Evolutionary conservation across 2,329 filamentous ascomycete species (phyloP).

Genomic region (Emergomyces orientalis): DNA sequence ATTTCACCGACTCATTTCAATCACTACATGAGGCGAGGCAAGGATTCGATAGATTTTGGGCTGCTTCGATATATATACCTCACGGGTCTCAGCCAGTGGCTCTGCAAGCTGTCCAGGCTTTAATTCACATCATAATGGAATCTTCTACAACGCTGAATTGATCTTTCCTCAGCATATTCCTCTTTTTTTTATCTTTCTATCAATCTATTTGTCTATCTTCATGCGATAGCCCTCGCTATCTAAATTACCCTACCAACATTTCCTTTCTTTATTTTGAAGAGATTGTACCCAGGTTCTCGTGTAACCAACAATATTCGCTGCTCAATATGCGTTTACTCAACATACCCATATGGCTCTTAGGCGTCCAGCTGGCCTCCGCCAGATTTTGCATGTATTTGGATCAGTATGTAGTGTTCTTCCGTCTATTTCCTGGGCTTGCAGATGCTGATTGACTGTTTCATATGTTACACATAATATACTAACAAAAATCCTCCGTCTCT

Average conservation of each 20-base stretch:
- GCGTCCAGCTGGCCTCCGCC: slow-evolving; percentile 23
- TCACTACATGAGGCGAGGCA: background rate
- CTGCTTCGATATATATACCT: background rate
- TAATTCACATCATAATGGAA: background rate
- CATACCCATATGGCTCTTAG: slow-evolving; percentile 21
- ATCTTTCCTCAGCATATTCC: too few species aligned
- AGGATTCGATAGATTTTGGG: background rate
- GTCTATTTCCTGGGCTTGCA: background rate
- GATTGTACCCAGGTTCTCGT: background rate
- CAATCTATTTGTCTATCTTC: too few species aligned
- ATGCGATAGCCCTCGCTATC: too few species aligned
- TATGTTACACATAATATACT: background rate
- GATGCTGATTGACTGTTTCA: background rate
- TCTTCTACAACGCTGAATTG: too few species aligned
- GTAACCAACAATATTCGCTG: background rate
- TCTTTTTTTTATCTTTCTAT: too few species aligned
- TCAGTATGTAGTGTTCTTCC: slow-evolving; percentile 27
- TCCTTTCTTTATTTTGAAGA: background rate
- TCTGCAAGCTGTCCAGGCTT: too few species aligned
- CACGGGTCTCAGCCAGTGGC: too few species aligned
- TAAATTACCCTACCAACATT: too few species aligned
- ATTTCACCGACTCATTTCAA: background rate
- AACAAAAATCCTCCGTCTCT: background rate
- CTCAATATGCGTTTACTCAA: slow-evolving; percentile 1
- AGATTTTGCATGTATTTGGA: slow-evolving; percentile 41